Base-by-base conservation (phyloP, 2,329 filamentous ascomycete species). In the Aschersonia sp. region DNA sequence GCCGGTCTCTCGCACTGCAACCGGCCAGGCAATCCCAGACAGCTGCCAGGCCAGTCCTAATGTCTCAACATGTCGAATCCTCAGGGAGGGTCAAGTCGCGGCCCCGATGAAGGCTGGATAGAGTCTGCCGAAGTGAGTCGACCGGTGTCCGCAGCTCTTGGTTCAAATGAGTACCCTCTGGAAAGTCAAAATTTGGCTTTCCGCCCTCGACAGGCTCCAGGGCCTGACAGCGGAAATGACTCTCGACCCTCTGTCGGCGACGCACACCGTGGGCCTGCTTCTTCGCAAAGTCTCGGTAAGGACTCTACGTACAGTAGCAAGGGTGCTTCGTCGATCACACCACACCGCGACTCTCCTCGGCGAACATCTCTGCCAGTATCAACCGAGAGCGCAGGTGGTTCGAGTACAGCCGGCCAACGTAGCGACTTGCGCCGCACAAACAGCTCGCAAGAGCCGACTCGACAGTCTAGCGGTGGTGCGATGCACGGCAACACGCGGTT, bases 31-130 rank as follows among this genome's bases (percentile, higher is more conserved):
- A 9, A 8, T 39, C 35, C 35, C 8, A 39, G 12, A 29, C 14
- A n/a, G n/a, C 7, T 9, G 39, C 47, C 41, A 29, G 30, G 43
- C 43, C 30, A 30, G 43, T 43, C 43, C 57, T 51, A 44, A 59
- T 59, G 54, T 54, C 46, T 42, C 51, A 58, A 47, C 45, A 67
- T 67, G 64, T 62, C 62, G 45, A 65, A 57, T 47, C 52, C 49
- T 53, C 57, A 54, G 49, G 55, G 54, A 50, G 58, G 55, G 53
- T 55, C 55, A 46, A 51, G 52, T 48, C 41, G 50, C 50, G 47
- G 48, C 49, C 46, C 52, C 51, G 46, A 49, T 43, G 43, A 45
- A 42, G 48, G 50, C 39, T 40, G 48, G 45, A 46, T 11, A 22
- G 7, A 11, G 9, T 9, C 9, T 4, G 14, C 10, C 14, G 40